These are phyloP conservation scores for Rhodosporidiobolus sp. DNA, from an alignment of 768 basidiomycete species.

Conservation along the genomic window DNA sequence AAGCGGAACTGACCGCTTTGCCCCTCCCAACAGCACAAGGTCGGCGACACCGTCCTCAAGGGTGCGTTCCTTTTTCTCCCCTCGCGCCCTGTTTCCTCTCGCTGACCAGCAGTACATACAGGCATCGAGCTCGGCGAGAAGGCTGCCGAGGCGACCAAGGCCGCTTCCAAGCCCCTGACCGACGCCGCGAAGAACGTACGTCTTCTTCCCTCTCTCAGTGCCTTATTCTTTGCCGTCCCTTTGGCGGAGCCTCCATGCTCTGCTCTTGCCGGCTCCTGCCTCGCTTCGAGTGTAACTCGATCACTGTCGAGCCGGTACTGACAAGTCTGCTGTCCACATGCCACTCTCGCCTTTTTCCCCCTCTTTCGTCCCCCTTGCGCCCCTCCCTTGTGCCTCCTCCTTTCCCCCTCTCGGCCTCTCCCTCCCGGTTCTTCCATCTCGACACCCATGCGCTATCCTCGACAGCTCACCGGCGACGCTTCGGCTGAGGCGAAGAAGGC, in stretches of 20 bases:
- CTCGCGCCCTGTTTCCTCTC: background rate
- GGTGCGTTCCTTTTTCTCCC: background rate
- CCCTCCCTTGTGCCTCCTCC: background rate
- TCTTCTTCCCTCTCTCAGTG: background rate
- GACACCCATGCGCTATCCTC: too few relatives aligned
- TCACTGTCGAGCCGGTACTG: background rate
- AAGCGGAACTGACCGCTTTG: too few relatives aligned
- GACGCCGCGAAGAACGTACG: slow-evolving; percentile 39
- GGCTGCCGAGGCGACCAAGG: slow-evolving; percentile 51
- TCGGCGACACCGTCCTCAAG: slow-evolving; percentile 10
- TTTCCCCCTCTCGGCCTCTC: background rate
- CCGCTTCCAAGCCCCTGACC: slow-evolving; percentile 44
- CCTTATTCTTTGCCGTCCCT: background rate
- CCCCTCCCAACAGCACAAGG: too few relatives aligned
- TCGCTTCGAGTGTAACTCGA: too few relatives aligned
- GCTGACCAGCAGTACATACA: background rate
- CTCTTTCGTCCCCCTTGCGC: background rate
- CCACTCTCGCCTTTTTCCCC: too few relatives aligned
- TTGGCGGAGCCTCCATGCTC: too few relatives aligned
- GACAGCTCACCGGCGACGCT: slow-evolving; percentile 26
- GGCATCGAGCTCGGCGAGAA: slow-evolving; percentile 54
- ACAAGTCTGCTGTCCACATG: background rate
- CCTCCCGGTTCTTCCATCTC: background rate
- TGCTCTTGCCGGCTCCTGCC: background rate
- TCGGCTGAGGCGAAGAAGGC: slow-evolving; percentile 38